Evolutionary conservation across 352 stramenopile genomes (phyloP).

Genomic region (Phytophthora tentaculata): DNA sequence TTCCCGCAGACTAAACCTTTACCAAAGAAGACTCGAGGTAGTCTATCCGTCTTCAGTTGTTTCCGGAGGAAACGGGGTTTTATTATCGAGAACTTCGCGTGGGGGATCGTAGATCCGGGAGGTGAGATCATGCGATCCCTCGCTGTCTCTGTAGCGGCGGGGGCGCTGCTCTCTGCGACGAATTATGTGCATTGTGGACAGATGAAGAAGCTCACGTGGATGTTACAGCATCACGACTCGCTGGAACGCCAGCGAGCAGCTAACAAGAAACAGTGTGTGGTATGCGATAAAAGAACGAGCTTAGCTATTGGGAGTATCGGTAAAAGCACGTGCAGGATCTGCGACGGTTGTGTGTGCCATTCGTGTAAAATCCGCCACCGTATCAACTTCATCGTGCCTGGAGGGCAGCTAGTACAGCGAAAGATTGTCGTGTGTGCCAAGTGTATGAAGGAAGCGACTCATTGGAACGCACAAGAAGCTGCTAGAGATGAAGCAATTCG

Average conservation of each 20-base stretch:
- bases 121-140: conserved; percentile 41
- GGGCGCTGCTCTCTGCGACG: conserved; percentile 36
- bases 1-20: conserved; percentile 47
- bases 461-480: conserved; percentile 35
- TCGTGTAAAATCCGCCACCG: conserved; percentile 48
- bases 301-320: conserved; percentile 27
- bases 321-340: conserved; percentile 40
- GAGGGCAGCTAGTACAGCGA: conserved; percentile 37
- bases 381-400: conserved; percentile 43
- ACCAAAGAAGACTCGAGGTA: conserved; percentile 36
- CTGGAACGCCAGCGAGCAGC: conserved; percentile 1
- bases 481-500: conserved; percentile 28
- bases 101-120: conserved; percentile 31
- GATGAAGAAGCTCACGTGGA: conserved; percentile 66
- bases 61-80: conserved; percentile 44
- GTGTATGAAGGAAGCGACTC: conserved; percentile 43
- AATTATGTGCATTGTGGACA: conserved; percentile 52
- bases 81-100: conserved; percentile 47
- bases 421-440: conserved; percentile 44
- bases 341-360: conserved; percentile 39
- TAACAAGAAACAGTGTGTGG: conserved; percentile 23
- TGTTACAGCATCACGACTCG: conserved; percentile 22
- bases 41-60: conserved; percentile 48
- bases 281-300: conserved; percentile 37
- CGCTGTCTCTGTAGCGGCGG: conserved; percentile 28